These are phyloP conservation scores for Gonium pectorale DNA, from an alignment of 139 green algal species.

Conservation along the genomic window DNA sequence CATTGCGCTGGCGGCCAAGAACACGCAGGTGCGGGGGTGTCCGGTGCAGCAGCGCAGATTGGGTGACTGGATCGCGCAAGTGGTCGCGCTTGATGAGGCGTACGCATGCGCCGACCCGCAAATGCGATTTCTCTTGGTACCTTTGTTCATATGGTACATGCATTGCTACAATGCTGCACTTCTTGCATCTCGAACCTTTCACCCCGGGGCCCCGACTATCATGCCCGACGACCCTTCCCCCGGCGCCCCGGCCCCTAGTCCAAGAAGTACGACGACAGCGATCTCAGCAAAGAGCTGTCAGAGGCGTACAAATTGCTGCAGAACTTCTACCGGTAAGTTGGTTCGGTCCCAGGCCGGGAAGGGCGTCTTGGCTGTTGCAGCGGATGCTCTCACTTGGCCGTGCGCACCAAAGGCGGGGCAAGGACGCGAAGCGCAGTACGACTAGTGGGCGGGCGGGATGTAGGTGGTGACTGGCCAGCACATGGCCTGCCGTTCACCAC, in stretches of 20 bases:
- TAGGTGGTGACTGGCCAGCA: neutral
- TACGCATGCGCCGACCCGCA: neutral
- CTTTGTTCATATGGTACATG: neutral
- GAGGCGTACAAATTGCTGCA: slow-evolving; percentile 18
- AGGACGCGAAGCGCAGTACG: neutral
- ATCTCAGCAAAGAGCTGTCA: neutral
- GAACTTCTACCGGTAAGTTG: slow-evolving; percentile 23
- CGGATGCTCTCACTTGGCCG: too few species aligned
- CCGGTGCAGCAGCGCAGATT: neutral
- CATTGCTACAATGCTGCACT: neutral
- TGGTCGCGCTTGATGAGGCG: too few species aligned
- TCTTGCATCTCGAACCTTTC: neutral
- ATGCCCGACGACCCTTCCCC: neutral
- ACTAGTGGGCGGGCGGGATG: neutral
- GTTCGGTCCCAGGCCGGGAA: neutral
- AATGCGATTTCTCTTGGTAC: neutral
- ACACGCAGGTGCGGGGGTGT: slow-evolving; percentile 27
- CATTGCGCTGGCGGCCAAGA: slow-evolving; percentile 14
- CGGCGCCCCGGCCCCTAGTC: neutral
- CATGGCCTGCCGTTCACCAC: neutral
- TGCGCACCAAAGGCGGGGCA: too few species aligned
- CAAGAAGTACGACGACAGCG: slow-evolving; percentile 18
- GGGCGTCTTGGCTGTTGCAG: too few species aligned
- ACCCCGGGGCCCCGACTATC: neutral
- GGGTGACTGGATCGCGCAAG: too few species aligned